These are phyloP conservation scores for Phaeotremella skinneri DNA, from an alignment of 768 basidiomycete species.

Conservation along the genomic window DNA sequence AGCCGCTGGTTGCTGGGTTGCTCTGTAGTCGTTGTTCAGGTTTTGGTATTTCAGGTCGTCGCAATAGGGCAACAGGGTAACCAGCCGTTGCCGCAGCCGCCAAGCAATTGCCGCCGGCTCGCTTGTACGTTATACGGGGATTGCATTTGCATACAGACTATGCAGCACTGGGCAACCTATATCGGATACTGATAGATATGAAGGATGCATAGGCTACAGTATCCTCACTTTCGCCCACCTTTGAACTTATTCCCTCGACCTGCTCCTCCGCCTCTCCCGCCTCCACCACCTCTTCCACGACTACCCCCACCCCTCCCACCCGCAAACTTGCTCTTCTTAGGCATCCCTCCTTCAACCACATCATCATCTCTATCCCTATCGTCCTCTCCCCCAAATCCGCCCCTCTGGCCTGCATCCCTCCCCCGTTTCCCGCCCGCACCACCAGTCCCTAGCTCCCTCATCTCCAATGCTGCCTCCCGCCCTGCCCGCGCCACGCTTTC, in stretches of 20 bases:
- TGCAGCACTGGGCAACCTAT: too few species aligned
- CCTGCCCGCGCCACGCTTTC: conserved; percentile 88
- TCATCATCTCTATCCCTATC: conserved; percentile 91
- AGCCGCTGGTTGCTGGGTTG: neutral
- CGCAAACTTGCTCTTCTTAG: conserved; percentile 58
- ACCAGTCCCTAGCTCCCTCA: conserved; percentile 69
- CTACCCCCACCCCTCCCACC: neutral
- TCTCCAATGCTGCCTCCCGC: conserved; percentile 66
- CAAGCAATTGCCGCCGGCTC: neutral
- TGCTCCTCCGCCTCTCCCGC: neutral
- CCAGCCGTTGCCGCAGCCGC: neutral
- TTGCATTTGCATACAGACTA: too few species aligned
- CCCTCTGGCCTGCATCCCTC: conserved; percentile 53
- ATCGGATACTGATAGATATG: neutral
- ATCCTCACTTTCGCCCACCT: neutral
- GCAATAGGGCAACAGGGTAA: too few species aligned
- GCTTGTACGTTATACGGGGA: too few species aligned
- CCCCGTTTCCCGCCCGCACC: conserved; percentile 59
- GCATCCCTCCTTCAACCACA: conserved; percentile 84
- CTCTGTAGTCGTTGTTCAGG: neutral
- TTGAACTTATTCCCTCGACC: conserved; percentile 1
- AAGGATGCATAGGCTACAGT: neutral
- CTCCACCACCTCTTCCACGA: neutral
- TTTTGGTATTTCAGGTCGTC: too few species aligned
- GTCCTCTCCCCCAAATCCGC: conserved; percentile 58